These are phyloP conservation scores for Galerina sulciceps DNA, from an alignment of 768 basidiomycete genomes.

Conservation along the genomic window DNA sequence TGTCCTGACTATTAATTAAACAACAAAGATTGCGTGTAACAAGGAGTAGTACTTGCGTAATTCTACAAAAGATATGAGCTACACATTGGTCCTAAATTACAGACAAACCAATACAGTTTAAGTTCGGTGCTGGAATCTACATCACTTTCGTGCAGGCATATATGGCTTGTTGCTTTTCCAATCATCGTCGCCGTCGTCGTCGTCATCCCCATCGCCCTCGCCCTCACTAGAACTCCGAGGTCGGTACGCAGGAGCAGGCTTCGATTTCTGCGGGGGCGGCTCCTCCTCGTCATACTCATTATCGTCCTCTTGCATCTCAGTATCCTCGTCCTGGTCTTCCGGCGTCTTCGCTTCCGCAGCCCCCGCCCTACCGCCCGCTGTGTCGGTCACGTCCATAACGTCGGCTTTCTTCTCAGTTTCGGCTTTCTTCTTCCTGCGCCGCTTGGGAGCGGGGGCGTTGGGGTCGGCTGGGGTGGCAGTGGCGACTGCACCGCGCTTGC, in stretches of 20 bases:
- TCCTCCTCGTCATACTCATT: slow-evolving; percentile 25
- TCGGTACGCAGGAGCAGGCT: slow-evolving; percentile 26
- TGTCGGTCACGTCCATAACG: slow-evolving; percentile 21
- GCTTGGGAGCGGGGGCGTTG: slow-evolving; percentile 44
- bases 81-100: slow-evolving; percentile 17
- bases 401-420: slow-evolving; percentile 33
- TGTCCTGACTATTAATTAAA: no score
- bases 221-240: slow-evolving; percentile 42
- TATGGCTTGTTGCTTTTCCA: slow-evolving; percentile 48
- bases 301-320: slow-evolving; percentile 32
- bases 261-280: slow-evolving; percentile 1
- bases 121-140: slow-evolving; percentile 17
- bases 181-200: slow-evolving; percentile 45
- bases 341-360: slow-evolving; percentile 19
- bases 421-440: slow-evolving; percentile 53
- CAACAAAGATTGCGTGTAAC: no score
- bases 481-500: slow-evolving; percentile 44
- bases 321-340: slow-evolving; percentile 26
- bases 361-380: slow-evolving; percentile 22
- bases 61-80: neutral
- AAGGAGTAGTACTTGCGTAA: no score
- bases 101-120: slow-evolving; percentile 7
- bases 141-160: slow-evolving; percentile 38
- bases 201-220: slow-evolving; percentile 47
- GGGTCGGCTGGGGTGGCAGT: slow-evolving; percentile 22